Evolutionary conservation across 2,329 filamentous ascomycete genomes (phyloP).

Genomic region (Diplodia intermedia): DNA sequence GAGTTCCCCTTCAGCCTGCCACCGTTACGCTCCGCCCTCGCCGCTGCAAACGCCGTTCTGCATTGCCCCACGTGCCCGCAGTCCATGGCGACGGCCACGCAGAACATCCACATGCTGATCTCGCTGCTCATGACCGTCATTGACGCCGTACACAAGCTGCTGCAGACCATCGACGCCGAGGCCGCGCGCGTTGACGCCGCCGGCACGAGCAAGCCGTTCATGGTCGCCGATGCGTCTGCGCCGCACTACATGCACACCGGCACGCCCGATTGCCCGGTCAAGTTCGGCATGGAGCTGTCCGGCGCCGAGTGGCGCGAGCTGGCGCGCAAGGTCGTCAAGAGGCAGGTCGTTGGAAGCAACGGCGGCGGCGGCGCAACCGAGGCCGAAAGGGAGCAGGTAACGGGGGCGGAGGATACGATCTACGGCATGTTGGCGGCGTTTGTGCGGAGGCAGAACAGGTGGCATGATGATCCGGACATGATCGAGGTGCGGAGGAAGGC

Average conservation of each 20-base stretch:
- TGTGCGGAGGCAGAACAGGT: slow-evolving; percentile 52
- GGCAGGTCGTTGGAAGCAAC: slow-evolving; percentile 45
- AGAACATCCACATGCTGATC: slow-evolving; percentile 54
- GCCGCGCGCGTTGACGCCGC: slow-evolving; percentile 42
- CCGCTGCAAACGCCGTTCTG: slow-evolving; percentile 49
- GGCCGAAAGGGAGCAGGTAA: slow-evolving; percentile 17
- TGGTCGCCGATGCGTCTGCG: slow-evolving; percentile 52
- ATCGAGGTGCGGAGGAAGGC: slow-evolving; percentile 15
- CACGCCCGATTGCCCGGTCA: slow-evolving; percentile 51
- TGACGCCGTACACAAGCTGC: slow-evolving; percentile 51
- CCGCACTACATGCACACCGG: slow-evolving; percentile 54
- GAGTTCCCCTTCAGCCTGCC: slow-evolving; percentile 53
- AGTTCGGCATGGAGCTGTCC: slow-evolving; percentile 54
- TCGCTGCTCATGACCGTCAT: slow-evolving; percentile 52
- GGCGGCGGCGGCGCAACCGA: slow-evolving; percentile 39
- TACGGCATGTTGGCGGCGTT: slow-evolving; percentile 48
- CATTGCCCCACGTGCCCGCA: slow-evolving; percentile 53
- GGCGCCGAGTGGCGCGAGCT: slow-evolving; percentile 53
- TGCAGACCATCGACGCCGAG: slow-evolving; percentile 51
- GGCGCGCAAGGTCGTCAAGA: slow-evolving; percentile 54
- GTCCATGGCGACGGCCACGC: slow-evolving; percentile 51
- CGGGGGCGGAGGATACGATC: slow-evolving; percentile 42
- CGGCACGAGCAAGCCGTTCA: slow-evolving; percentile 50
- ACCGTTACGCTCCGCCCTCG: slow-evolving; percentile 52
- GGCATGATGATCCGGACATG: slow-evolving; percentile 44